These are phyloP conservation scores for Nephromyces sp. DNA, from an alignment of 169 alveolate genomes.

Conservation along the genomic window DNA sequence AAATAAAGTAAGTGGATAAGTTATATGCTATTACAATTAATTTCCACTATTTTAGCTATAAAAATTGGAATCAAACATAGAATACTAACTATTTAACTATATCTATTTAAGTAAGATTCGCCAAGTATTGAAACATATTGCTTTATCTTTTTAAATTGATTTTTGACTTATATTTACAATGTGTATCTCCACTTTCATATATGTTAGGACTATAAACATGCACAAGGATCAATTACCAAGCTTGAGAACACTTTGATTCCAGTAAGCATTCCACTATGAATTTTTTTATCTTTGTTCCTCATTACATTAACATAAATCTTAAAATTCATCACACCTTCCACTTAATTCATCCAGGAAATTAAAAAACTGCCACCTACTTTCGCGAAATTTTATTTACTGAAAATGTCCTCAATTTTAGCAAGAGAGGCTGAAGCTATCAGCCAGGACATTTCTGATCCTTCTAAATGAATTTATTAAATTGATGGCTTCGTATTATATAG, in stretches of 20 bases:
- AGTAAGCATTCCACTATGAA: background rate
- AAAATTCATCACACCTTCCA: background rate
- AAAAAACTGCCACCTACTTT: background rate
- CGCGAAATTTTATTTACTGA: background rate
- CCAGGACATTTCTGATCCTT: too few species aligned
- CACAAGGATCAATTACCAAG: background rate
- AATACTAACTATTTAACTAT: background rate
- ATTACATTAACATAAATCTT: background rate
- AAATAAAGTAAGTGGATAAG: constrained; percentile 7
- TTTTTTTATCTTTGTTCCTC: background rate
- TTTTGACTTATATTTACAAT: background rate
- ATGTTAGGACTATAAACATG: background rate
- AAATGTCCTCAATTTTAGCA: background rate
- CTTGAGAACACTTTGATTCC: background rate
- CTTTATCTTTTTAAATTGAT: too few species aligned
- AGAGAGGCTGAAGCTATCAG: too few species aligned
- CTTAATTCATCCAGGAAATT: background rate
- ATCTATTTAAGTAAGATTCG: background rate
- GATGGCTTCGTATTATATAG: too few species aligned
- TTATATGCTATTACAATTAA: background rate
- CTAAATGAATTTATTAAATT: too few species aligned
- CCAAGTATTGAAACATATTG: too few species aligned
- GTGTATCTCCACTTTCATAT: background rate
- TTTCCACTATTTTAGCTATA: background rate
- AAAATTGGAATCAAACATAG: background rate